A percentile compares a stretch with the other conserved stretches of the same genome.
Evolutionary conservation across 1,284 basidiomycete species (phyloP).

Genomic region (Termitomyces sp.): DNA sequence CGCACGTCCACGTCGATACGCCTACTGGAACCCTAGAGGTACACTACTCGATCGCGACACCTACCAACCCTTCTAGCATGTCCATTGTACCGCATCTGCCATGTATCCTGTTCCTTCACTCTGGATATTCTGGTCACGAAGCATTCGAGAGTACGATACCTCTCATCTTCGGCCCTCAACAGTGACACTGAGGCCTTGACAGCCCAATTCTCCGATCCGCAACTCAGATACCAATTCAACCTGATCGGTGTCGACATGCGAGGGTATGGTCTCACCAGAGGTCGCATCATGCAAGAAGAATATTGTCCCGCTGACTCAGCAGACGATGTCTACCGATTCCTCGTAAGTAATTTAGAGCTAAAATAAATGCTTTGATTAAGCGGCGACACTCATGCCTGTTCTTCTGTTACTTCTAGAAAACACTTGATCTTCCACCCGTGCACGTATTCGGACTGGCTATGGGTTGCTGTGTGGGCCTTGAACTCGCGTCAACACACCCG

Average conservation of each 20-base stretch:
- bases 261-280: constrained; percentile 17
- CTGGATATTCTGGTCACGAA: constrained; percentile 12
- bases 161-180: not conserved
- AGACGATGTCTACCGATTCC: constrained; percentile 18
- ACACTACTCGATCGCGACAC: constrained; percentile 11
- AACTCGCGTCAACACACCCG: constrained; percentile 29
- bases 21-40: constrained; percentile 7
- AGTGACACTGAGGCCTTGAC: not conserved
- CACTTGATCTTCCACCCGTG: constrained; percentile 28
- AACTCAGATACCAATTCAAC: constrained; percentile 18
- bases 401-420: constrained; percentile 22
- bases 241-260: constrained; percentile 21
- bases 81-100: constrained; percentile 7
- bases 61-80: constrained; percentile 6
- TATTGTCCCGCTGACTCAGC: constrained; percentile 19
- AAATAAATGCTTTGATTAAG: too few species aligned
- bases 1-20: constrained; percentile 8
- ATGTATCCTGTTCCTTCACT: constrained; percentile 11
- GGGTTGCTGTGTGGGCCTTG: constrained; percentile 31
- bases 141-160: constrained; percentile 7
- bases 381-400: not conserved
- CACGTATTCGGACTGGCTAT: constrained; percentile 36
- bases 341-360: too few species aligned
- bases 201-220: constrained; percentile 20
- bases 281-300: constrained; percentile 9